These are phyloP conservation scores for Trichaptum fuscoviolaceum DNA, from an alignment of 768 basidiomycete species.

Conservation along the genomic window DNA sequence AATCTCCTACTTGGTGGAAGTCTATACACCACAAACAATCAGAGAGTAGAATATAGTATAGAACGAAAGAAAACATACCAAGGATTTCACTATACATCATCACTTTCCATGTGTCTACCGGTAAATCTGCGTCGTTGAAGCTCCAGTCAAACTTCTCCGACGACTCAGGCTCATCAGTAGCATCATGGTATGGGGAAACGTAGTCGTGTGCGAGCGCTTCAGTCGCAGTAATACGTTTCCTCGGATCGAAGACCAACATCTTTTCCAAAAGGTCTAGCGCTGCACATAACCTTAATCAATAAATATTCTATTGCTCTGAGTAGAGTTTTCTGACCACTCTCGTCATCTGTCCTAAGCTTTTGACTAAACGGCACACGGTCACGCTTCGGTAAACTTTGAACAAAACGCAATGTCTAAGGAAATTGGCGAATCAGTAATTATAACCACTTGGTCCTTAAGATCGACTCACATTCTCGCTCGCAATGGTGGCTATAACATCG, in stretches of 20 bases:
- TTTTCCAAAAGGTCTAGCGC: slow-evolving; percentile 95
- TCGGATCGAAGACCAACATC: slow-evolving; percentile 98
- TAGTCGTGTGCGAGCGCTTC: slow-evolving; percentile 90
- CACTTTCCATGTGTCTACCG: slow-evolving; percentile 99
- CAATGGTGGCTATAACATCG: slow-evolving; percentile 99
- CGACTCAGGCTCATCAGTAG: slow-evolving; percentile 93
- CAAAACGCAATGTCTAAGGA: slow-evolving; percentile 88
- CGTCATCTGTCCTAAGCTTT: slow-evolving; percentile 85
- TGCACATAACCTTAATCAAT: slow-evolving; percentile 22
- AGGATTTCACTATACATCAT: slow-evolving; percentile 99
- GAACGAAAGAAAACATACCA: slow-evolving; percentile 43
- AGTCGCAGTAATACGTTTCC: slow-evolving; percentile 92
- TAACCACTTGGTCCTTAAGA: slow-evolving; percentile 6
- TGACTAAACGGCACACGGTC: slow-evolving; percentile 93
- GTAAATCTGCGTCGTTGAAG: slow-evolving; percentile 98
- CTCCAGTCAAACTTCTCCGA: slow-evolving; percentile 97
- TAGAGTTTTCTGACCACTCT: slow-evolving; percentile 55
- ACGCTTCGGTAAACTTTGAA: slow-evolving; percentile 95
- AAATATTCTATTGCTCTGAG: background rate
- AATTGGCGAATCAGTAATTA: slow-evolving; percentile 9
- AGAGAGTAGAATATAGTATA: background rate
- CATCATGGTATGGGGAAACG: slow-evolving; percentile 96
- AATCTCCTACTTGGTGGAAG: slow-evolving; percentile 74
- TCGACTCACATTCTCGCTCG: slow-evolving; percentile 84
- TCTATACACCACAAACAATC: slow-evolving; percentile 34